Percentiles rank a stretch among this genome's conserved stretches.
Evolutionary conservation across 352 stramenopile genomes (phyloP).

Genomic region (Globisporangium splendens): DNA sequence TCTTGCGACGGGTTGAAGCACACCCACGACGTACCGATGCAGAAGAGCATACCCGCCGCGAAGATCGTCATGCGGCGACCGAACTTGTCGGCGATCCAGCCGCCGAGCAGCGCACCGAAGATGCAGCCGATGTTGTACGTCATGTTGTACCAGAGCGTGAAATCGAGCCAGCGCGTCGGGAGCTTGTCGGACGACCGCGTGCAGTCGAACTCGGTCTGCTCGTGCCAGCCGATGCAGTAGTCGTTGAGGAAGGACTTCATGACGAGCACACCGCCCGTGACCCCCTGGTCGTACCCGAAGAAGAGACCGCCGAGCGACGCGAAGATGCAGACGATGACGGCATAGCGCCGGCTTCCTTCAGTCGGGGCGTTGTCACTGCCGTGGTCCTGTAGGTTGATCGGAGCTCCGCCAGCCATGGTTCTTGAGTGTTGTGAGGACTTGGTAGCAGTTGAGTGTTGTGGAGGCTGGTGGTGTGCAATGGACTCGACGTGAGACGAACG

Average conservation of each 20-base stretch:
- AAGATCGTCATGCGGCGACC: no score
- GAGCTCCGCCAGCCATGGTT: no score
- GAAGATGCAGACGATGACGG: constrained; percentile 33
- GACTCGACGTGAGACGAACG: no score
- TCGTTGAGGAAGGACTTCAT: constrained; percentile 30
- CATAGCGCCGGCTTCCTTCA: constrained; percentile 4
- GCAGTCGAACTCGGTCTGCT: constrained; percentile 20
- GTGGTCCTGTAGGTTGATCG: no score
- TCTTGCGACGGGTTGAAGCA: constrained; percentile 8
- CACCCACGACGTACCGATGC: no score
- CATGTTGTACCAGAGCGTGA: constrained; percentile 29
- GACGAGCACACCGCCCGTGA: constrained; percentile 35
- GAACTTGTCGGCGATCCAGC: background rate
- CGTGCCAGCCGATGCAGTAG: constrained; percentile 24
- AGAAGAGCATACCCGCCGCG: no score
- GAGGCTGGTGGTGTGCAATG: no score
- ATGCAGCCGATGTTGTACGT: constrained; percentile 32
- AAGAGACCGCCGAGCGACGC: constrained; percentile 25
- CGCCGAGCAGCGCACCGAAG: constrained; percentile 20
- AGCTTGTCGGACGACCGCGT: constrained; percentile 5
- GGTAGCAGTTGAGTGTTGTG: no score
- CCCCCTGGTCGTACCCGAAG: constrained; percentile 19
- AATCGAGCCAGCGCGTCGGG: constrained; percentile 27
- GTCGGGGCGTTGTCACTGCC: no score
- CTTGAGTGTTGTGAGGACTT: no score